Conservation (phyloP, 306 rosid species). For the Dicorynia guianensis region DNA sequence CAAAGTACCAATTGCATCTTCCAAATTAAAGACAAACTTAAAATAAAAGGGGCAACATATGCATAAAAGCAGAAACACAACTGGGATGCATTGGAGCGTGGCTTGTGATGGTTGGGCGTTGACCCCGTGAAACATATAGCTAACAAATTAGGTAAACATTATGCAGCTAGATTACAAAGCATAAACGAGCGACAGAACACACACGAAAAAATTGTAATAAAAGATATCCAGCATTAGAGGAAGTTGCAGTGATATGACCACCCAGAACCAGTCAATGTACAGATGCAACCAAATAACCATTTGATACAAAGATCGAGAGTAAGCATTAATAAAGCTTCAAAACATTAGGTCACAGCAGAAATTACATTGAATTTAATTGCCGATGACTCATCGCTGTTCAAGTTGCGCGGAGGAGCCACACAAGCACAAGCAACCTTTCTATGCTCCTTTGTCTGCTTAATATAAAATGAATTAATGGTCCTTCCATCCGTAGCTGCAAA, state of each 20-base stretch:
- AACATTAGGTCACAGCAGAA: neutral
- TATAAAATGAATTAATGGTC: slow-evolving; percentile 35
- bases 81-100: neutral
- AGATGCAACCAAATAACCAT: neutral
- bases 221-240: neutral
- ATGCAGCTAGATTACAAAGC: neutral
- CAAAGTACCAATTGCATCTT: slow-evolving; percentile 1
- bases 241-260: too few relatives aligned
- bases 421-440: slow-evolving; percentile 72
- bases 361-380: slow-evolving; percentile 67
- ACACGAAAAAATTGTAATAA: neutral
- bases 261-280: neutral
- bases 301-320: neutral
- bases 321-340: neutral
- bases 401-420: slow-evolving; percentile 73
- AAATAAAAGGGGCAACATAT: neutral
- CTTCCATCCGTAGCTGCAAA: slow-evolving; percentile 25
- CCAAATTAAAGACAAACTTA: neutral
- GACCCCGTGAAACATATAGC: neutral
- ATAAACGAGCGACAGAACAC: neutral
- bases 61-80: neutral
- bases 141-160: neutral
- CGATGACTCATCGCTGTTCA: slow-evolving; percentile 68
- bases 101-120: neutral
- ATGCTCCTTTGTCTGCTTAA: slow-evolving; percentile 45